Evolutionary conservation across 768 basidiomycete genomes (phyloP).

Genomic region (Phanerochaete carnosa): DNA sequence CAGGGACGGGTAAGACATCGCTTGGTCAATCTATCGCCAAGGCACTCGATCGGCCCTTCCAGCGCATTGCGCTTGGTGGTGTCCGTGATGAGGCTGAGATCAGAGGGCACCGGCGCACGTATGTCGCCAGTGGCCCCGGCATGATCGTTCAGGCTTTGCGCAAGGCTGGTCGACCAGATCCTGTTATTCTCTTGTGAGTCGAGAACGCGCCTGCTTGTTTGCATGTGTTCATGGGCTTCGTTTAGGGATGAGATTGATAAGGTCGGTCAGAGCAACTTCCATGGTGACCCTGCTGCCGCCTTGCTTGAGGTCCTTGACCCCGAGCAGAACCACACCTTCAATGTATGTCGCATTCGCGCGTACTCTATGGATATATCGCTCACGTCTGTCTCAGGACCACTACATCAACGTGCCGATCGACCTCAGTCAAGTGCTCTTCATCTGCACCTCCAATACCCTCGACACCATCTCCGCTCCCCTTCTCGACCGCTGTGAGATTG

Average conservation of each 20-base stretch:
- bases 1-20: slow-evolving; percentile 89
- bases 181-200: slow-evolving; percentile 67
- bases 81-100: slow-evolving; percentile 92
- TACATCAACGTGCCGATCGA: slow-evolving; percentile 89
- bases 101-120: slow-evolving; percentile 77
- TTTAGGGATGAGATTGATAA: slow-evolving; percentile 88
- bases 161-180: slow-evolving; percentile 77
- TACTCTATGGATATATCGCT: not conserved
- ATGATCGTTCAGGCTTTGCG: slow-evolving; percentile 83
- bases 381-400: slow-evolving; percentile 59
- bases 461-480: slow-evolving; percentile 88
- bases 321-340: slow-evolving; percentile 85
- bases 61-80: slow-evolving; percentile 88
- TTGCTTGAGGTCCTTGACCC: slow-evolving; percentile 91
- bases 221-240: not conserved
- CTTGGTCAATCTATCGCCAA: slow-evolving; percentile 87
- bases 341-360: slow-evolving; percentile 38
- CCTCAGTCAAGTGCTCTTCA: slow-evolving; percentile 84
- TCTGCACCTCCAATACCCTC: slow-evolving; percentile 88
- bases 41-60: slow-evolving; percentile 81
- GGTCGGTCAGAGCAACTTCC: slow-evolving; percentile 81
- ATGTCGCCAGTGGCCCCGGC: slow-evolving; percentile 87
- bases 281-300: slow-evolving; percentile 90
- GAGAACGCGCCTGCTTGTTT: not conserved
- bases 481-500: slow-evolving; percentile 85